Evolutionary conservation across 2,329 filamentous ascomycete genomes (phyloP).

Genomic region (Cladophialophora exuberans): DNA sequence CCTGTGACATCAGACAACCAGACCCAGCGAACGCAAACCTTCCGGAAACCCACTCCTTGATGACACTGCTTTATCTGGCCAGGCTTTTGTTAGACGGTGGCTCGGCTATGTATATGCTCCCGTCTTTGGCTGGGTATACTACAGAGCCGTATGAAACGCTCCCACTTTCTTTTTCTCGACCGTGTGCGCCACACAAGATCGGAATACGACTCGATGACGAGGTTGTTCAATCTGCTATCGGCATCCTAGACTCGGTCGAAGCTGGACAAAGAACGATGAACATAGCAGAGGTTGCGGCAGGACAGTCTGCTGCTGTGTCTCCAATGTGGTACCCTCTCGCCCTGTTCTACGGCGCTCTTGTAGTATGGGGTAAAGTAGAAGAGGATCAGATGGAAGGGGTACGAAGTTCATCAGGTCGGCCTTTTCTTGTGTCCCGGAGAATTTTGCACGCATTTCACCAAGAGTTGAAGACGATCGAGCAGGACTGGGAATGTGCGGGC

Average conservation of each 20-base stretch:
- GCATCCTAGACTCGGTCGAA: constrained; percentile 5
- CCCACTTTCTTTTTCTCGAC: background rate
- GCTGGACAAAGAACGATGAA: background rate
- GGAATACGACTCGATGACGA: background rate
- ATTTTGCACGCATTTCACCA: background rate
- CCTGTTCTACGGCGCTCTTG: constrained; percentile 14
- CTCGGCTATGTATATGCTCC: background rate
- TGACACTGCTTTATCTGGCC: background rate
- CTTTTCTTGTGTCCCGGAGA: background rate
- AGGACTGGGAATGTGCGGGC: constrained; percentile 3
- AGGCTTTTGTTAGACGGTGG: background rate
- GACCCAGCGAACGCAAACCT: background rate
- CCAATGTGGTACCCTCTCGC: constrained; percentile 16
- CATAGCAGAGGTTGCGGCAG: too few species aligned
- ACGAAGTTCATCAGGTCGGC: background rate
- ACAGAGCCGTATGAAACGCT: constrained; percentile 1
- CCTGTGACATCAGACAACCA: background rate
- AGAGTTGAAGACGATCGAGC: background rate
- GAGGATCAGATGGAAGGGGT: background rate
- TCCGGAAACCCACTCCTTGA: background rate
- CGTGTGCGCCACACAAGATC: background rate
- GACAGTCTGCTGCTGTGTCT: background rate
- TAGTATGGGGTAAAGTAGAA: constrained; percentile 1
- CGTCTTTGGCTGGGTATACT: constrained; percentile 6
- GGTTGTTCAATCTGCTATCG: background rate